Base-by-base conservation (phyloP, 169 alveolate genomes). In the Theileria annulata region DNA sequence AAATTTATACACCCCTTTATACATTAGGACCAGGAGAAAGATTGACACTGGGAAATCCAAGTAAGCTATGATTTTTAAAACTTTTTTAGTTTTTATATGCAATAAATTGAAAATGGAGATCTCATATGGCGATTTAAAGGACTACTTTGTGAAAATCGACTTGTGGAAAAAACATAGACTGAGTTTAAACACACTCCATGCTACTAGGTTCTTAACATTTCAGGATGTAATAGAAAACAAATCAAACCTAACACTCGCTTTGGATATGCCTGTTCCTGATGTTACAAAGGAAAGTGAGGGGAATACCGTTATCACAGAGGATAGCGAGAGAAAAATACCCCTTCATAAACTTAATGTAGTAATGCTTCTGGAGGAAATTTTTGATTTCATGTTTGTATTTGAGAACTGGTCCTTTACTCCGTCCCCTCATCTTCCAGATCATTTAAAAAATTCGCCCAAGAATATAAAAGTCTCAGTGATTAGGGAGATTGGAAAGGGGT, bases 381-480 rank as follows among this genome's bases (percentile, higher is more conserved):
- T 91, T 64, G 93, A 91, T 74, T 91, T 91, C 77, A 78, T 74
- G 59, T 86, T 91, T 86, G 87, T 87, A 8, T 88, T 91, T 47
- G 92, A 87, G 75, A 87, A 91, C 71, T 91, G 95, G 95, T 91
- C 92, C 92, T 91, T 91, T 75, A 87, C 88, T 49, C 64, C 79
- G 75, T 71, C 79, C 42, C 35, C 84, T 2, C 87, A 85, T 51
- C 71, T 91, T 86, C 93, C 95, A 12, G 78, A 35, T 19, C 35
- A 85, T 54, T 49, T 75, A 49, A 66, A 68, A 64, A 59, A 64
- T 21, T 25, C 75, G 73, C 73, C 93, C 77, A 76, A 91, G 82
- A 81, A 73, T 56, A 75, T 91, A 72, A 70, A 73, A 87, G 30
- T 91, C 70, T 86, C 88, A 70, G 85, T 91, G 69, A 79, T 88